Evolutionary conservation across 2,329 filamentous ascomycete genomes (phyloP), one percentile per base, ranked within the genome.

Genomic region (Ophiostoma piceae): DNA sequence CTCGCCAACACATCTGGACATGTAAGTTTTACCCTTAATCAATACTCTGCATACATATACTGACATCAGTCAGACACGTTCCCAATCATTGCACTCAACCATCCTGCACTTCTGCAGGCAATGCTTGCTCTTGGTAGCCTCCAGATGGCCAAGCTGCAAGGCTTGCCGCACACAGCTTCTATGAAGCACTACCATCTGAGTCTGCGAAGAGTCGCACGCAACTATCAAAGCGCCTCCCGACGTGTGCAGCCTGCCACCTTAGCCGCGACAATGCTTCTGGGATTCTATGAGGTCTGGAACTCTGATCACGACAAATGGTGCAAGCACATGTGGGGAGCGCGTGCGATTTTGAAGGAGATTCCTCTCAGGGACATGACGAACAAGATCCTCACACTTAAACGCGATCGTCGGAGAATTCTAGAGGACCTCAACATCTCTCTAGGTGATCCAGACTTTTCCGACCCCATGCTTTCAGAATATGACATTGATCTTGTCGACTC

Each of bases 271-370:
- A 82, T 97, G 47, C 82, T 98, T 8, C 84, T 99, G 8, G 92
- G 89, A 0, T 98, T 93, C 77, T 98, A 96, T 76, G 95, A 98
- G 78, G 92, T 97, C 22, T 95, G 94, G 89, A 91, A 90, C 47
- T 94, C 93, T 29, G 94, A 99, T 74, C 94, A 98, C 75, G 88
- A 90, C 69, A 97, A 97, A 78, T 99, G 95, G 95, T 95, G 92
- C 76, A 94, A 91, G 72, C 95, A 98, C 79, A 82, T 98, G 51
- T 87, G 92, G 66, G 95, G 95, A 14, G 92, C 92, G 11, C 88
- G 90, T 57, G 90, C 94, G 73, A 84, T 98, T 39, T 84, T 98
- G 35, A 86, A 87, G 68, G 94, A 98, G 76, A 90, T 96, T 60
- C 90, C 95, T 67, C 91, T 93, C 72, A 84, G 85, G 11, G 84